Conservation (phyloP, 1,284 basidiomycete genomes). For the Trichosporon inkin region DNA sequence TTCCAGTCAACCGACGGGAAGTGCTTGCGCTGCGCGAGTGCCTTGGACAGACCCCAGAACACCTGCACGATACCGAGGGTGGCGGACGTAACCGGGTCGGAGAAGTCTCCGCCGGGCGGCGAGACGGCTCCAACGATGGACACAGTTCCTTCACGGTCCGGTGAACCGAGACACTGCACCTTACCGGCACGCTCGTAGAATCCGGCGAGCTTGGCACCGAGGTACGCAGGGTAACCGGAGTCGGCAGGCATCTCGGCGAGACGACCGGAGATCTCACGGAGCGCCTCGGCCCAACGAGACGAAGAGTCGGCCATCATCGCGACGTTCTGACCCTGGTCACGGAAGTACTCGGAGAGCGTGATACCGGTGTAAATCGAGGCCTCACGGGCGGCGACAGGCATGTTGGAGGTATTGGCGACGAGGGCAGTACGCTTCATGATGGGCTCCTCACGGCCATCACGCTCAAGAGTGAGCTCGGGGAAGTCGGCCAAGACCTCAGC, state of each 20-base stretch:
- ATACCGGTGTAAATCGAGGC: constrained; percentile 99
- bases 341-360: constrained; percentile 98
- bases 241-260: constrained; percentile 99
- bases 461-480: constrained; percentile 89
- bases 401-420: constrained; percentile 99
- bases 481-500: constrained; percentile 98
- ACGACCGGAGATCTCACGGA: constrained; percentile 99
- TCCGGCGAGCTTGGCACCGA: constrained; percentile 88
- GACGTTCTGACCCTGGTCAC: constrained; percentile 96
- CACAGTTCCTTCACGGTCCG: constrained; percentile 83
- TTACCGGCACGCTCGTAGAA: constrained; percentile 99
- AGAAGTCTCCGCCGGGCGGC: constrained; percentile 98
- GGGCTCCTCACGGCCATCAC: constrained; percentile 85
- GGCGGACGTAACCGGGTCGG: constrained; percentile 95
- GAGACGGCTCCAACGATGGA: constrained; percentile 99
- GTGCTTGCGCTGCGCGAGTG: constrained; percentile 82
- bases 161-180: constrained; percentile 86
- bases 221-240: constrained; percentile 97
- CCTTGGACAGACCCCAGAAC: constrained; percentile 58
- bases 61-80: constrained; percentile 99
- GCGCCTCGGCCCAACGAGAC: constrained; percentile 97
- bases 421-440: constrained; percentile 99
- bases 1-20: constrained; percentile 99
- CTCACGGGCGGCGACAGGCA: constrained; percentile 99
- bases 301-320: constrained; percentile 99